phyloP scores from a whole-genome alignment of 805 yeast species.

The Ogataea methanolica region DNA sequence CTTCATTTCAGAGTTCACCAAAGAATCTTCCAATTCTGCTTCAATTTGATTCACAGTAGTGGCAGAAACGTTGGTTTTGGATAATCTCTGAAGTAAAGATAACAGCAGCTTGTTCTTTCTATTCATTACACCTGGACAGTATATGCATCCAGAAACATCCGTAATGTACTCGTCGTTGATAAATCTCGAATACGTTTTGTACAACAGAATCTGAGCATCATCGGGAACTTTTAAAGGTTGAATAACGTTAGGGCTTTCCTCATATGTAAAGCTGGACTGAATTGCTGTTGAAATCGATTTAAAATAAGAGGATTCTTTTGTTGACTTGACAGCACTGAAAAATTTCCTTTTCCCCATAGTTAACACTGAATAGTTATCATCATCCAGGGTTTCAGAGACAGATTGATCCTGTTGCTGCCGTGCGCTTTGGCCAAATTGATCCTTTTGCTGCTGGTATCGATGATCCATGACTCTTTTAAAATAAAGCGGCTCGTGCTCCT shows the following conservation, averaged over 20 bases:
- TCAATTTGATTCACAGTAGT: conserved; percentile 33
- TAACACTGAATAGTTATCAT: conserved; percentile 14
- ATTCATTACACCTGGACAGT: conserved; percentile 62
- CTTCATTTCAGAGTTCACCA: conserved; percentile 24
- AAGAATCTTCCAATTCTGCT: conserved; percentile 32
- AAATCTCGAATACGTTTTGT: conserved; percentile 50
- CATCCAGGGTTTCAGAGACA: not conserved
- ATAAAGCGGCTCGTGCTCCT: conserved; percentile 15
- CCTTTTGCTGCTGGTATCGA: conserved; percentile 1
- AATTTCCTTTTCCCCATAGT: conserved; percentile 35
- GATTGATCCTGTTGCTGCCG: not conserved
- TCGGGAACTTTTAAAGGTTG: conserved; percentile 34
- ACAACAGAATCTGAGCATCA: conserved; percentile 57
- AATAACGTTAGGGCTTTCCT: conserved; percentile 8
- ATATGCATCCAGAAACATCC: conserved; percentile 68
- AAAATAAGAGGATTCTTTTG: conserved; percentile 45
- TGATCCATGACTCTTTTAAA: conserved; percentile 13
- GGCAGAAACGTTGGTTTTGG: conserved; percentile 32
- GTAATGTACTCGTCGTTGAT: conserved; percentile 41
- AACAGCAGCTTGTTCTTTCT: conserved; percentile 68
- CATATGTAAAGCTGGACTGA: conserved; percentile 18
- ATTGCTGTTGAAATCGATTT: conserved; percentile 42
- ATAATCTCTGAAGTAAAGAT: conserved; percentile 64
- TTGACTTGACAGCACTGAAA: conserved; percentile 44
- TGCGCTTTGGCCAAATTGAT: too few relatives aligned